A percentile compares a stretch with the other conserved stretches of the same genome.
Conservation (phyloP, 164 flowering plant species). For the Chimonanthus praecox region DNA sequence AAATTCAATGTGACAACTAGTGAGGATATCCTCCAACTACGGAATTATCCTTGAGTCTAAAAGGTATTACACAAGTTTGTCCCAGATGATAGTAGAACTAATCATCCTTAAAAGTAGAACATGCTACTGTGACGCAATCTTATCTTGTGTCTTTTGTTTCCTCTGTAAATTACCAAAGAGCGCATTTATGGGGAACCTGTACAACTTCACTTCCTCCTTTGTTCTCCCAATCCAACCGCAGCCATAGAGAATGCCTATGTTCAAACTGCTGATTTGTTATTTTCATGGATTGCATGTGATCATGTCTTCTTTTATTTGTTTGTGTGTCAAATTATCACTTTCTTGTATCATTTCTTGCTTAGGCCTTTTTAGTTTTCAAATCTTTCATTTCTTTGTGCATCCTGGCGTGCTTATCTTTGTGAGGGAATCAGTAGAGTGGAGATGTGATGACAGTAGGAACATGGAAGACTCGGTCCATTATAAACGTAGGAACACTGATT, state of each 20-base stretch:
- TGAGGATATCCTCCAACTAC: no score
- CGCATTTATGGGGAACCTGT: no score
- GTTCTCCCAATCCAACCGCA: no score
- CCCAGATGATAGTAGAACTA: no score
- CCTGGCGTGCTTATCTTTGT: not conserved
- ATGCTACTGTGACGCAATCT: no score
- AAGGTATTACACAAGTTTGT: no score
- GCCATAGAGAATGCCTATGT: not conserved
- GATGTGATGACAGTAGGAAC: not conserved
- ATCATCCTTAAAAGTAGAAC: no score
- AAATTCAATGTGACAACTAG: no score
- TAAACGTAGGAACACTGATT: not conserved
- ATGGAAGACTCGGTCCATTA: not conserved
- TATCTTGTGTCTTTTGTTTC: no score
- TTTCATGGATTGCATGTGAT: not conserved
- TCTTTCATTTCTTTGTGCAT: not conserved
- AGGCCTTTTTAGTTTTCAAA: not conserved
- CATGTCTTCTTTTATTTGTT: not conserved
- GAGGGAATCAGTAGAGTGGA: not conserved
- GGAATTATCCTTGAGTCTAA: no score
- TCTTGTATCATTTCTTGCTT: not conserved
- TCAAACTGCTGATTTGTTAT: not conserved
- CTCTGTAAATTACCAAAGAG: no score
- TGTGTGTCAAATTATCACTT: not conserved
- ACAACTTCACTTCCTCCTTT: no score